These are phyloP conservation scores for Acer negundo DNA, from an alignment of 345 rosid species.

Conservation along the genomic window DNA sequence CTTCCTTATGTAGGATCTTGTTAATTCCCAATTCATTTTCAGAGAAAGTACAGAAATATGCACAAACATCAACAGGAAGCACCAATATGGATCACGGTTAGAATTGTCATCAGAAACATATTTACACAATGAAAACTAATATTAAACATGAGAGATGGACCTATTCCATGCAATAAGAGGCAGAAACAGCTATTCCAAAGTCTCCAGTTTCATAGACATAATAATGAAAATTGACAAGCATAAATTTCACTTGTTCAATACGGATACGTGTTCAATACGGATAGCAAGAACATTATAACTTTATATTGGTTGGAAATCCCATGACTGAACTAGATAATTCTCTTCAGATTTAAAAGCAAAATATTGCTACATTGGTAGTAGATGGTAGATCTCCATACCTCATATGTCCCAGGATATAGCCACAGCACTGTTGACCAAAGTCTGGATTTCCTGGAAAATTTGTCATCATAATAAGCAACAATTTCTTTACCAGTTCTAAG, in stretches of 20 bases:
- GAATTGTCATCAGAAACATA: neutral
- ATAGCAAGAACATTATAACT: neutral
- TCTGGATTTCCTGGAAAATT: slow-evolving; percentile 55
- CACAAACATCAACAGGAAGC: neutral
- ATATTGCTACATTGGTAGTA: neutral
- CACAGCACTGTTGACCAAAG: slow-evolving; percentile 78
- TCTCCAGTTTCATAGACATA: neutral
- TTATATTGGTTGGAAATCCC: neutral
- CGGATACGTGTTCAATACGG: neutral
- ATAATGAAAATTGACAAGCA: slow-evolving; percentile 1
- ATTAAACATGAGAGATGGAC: neutral
- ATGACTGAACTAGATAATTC: neutral
- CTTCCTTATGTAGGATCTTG: neutral
- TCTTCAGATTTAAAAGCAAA: neutral
- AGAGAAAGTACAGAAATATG: neutral
- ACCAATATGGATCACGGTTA: slow-evolving; percentile 5
- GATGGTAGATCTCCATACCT: slow-evolving; percentile 42
- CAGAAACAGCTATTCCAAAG: neutral
- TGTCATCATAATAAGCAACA: slow-evolving; percentile 5
- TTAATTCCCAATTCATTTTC: neutral
- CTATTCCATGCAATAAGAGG: neutral
- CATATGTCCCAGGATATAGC: slow-evolving; percentile 94
- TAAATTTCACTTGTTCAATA: neutral
- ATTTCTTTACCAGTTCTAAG: slow-evolving; percentile 1
- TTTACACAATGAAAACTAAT: slow-evolving; percentile 2